phyloP scores from a whole-genome alignment of 2,329 filamentous ascomycete genomes.

The Ophiostoma angusticollis region DNA sequence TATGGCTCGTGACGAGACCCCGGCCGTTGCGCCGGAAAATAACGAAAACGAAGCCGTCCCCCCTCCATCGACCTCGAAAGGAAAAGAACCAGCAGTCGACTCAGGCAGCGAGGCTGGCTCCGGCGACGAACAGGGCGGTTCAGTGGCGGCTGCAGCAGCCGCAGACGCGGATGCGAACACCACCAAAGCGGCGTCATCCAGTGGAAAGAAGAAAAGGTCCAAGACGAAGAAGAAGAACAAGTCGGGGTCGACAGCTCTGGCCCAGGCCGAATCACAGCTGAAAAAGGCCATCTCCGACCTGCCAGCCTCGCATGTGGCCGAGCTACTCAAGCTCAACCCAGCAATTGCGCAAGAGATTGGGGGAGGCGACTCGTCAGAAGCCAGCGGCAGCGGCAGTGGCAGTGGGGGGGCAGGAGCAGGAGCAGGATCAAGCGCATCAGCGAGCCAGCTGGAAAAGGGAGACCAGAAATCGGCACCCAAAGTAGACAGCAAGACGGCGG shows the following conservation, averaged over 20 bases:
- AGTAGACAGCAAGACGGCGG: too few species aligned
- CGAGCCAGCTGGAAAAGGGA: too few species aligned
- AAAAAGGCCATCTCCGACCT: slow-evolving; percentile 41
- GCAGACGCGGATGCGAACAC: slow-evolving; percentile 13
- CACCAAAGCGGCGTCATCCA: neutral
- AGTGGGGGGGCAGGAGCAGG: slow-evolving; percentile 16
- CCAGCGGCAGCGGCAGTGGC: neutral
- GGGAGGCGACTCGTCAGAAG: slow-evolving; percentile 12
- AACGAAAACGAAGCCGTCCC: neutral
- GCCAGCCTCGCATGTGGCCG: slow-evolving; percentile 43
- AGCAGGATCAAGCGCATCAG: slow-evolving; percentile 16
- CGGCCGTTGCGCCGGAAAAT: neutral
- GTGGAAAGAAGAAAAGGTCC: slow-evolving; percentile 52
- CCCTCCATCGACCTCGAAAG: slow-evolving; percentile 26
- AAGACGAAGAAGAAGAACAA: slow-evolving; percentile 50
- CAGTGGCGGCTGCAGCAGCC: neutral
- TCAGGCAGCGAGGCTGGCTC: slow-evolving; percentile 35
- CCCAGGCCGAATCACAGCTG: slow-evolving; percentile 26
- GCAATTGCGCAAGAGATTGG: slow-evolving; percentile 49
- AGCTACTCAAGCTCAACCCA: slow-evolving; percentile 62
- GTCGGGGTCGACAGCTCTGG: slow-evolving; percentile 25
- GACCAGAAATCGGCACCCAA: too few species aligned
- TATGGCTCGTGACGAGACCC: slow-evolving; percentile 3
- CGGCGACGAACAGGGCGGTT: slow-evolving; percentile 17
- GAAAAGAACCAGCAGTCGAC: slow-evolving; percentile 32